A percentile compares a stretch with the other conserved stretches of the same genome.
Conservation (phyloP, 2,329 filamentous ascomycete genomes). For the Penicillium concentricum region DNA sequence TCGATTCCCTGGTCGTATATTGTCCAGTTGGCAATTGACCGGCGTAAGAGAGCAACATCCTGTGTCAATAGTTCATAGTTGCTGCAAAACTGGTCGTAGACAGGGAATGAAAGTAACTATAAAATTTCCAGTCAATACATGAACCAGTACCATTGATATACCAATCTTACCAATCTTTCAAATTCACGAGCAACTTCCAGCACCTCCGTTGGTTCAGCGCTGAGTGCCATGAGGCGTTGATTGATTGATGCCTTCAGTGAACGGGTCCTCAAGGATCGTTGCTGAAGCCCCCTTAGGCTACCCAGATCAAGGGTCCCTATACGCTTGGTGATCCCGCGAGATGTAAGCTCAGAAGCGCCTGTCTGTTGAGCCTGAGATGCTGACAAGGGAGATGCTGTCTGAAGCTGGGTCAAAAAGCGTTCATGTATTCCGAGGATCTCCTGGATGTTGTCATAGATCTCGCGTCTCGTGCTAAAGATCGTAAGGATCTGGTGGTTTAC, state of each 20-base stretch:
- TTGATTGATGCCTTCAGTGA: slow-evolving; percentile 31
- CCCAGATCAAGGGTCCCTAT: slow-evolving; percentile 50
- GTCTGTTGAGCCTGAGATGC: slow-evolving; percentile 31
- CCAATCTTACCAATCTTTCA: slow-evolving; percentile 47
- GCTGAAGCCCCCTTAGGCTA: slow-evolving; percentile 32
- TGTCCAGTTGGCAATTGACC: slow-evolving; percentile 70
- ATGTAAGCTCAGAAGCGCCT: slow-evolving; percentile 21
- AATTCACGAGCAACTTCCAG: slow-evolving; percentile 56
- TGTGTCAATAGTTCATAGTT: slow-evolving; percentile 84
- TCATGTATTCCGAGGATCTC: slow-evolving; percentile 83
- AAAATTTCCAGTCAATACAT: slow-evolving; percentile 48
- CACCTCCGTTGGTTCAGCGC: slow-evolving; percentile 54
- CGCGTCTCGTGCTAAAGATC: slow-evolving; percentile 68
- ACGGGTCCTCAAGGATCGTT: slow-evolving; percentile 28
- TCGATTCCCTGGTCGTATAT: slow-evolving; percentile 84
- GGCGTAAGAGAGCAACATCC: slow-evolving; percentile 68
- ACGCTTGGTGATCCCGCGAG: slow-evolving; percentile 43
- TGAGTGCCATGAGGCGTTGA: slow-evolving; percentile 36
- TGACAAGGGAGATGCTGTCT: slow-evolving; percentile 65
- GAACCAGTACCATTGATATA: too few species aligned
- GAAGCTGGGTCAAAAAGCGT: slow-evolving; percentile 72
- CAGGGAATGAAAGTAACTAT: slow-evolving; percentile 76
- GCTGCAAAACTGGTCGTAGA: slow-evolving; percentile 88
- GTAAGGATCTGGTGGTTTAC: slow-evolving; percentile 62
- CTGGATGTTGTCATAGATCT: slow-evolving; percentile 75